These are phyloP conservation scores for Aspergillus carbonarius DNA, from an alignment of 2,329 filamentous ascomycete genomes.

Conservation along the genomic window DNA sequence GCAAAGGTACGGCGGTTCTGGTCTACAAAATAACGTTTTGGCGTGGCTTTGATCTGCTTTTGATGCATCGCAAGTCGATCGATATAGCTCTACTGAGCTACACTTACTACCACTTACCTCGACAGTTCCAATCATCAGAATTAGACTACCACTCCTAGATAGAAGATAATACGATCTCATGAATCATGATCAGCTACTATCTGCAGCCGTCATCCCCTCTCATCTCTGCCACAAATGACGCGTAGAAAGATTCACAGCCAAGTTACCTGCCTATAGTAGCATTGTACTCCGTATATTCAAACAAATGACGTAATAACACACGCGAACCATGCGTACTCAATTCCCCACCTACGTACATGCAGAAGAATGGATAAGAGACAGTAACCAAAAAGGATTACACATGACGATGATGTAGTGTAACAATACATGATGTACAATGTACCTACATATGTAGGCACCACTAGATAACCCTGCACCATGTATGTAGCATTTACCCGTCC, in stretches of 20 bases:
- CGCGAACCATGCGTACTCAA: not conserved
- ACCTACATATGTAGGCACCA: too few relatives aligned
- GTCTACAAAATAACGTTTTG: not conserved
- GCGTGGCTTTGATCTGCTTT: not conserved
- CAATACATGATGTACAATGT: too few relatives aligned
- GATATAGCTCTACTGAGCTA: not conserved
- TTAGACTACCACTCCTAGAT: not conserved
- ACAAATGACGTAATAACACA: not conserved
- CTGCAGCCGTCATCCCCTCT: not conserved
- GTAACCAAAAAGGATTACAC: too few relatives aligned
- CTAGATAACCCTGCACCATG: too few relatives aligned
- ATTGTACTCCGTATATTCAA: not conserved
- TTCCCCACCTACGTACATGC: not conserved
- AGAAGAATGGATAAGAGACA: too few relatives aligned
- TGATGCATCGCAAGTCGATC: not conserved
- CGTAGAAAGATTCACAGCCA: not conserved
- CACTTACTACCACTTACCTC: not conserved
- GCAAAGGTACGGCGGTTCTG: not conserved
- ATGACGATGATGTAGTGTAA: too few relatives aligned
- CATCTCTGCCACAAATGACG: not conserved
- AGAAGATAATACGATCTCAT: not conserved
- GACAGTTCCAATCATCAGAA: not conserved
- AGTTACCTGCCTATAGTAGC: too few relatives aligned
- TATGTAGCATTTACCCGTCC: too few relatives aligned
- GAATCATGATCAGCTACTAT: not conserved